Percentiles rank a stretch among this genome's conserved stretches.
Evolutionary conservation across 768 basidiomycete genomes (phyloP).

Genomic region (Leccinum disarticulatum): DNA sequence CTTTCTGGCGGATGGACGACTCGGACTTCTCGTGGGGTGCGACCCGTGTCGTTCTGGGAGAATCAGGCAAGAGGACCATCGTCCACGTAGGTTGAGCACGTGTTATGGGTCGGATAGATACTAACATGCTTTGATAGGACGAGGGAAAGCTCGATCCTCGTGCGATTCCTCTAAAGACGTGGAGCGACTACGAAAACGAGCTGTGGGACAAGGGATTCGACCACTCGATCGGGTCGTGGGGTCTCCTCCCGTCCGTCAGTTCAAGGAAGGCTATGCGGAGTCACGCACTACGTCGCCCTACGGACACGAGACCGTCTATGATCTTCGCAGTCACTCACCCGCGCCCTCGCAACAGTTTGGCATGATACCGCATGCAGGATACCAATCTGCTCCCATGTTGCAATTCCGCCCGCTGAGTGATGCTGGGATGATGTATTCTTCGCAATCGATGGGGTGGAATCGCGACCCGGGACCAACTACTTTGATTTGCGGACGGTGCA

Average conservation of each 20-base stretch:
- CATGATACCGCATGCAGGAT: conserved; percentile 58
- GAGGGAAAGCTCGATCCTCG: conserved; percentile 97
- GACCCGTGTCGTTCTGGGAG: conserved; percentile 90
- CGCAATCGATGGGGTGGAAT: conserved; percentile 62
- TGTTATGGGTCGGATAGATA: conserved; percentile 2
- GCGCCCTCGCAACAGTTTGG: conserved; percentile 64
- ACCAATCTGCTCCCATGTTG: conserved; percentile 72
- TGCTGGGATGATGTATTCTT: conserved; percentile 47
- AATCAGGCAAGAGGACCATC: conserved; percentile 93
- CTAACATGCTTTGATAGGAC: conserved; percentile 53
- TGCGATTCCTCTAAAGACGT: conserved; percentile 91
- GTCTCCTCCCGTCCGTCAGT: conserved; percentile 71
- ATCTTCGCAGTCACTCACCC: conserved; percentile 71
- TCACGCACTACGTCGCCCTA: conserved; percentile 76
- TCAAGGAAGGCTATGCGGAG: conserved; percentile 74
- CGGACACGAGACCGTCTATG: conserved; percentile 86
- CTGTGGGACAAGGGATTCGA: conserved; percentile 98
- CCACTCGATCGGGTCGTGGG: conserved; percentile 93
- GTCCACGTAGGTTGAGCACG: conserved; percentile 67
- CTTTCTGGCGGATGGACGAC: conserved; percentile 98
- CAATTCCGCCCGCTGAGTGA: conserved; percentile 36
- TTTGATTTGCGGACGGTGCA: conserved; percentile 60
- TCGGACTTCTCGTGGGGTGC: conserved; percentile 97
- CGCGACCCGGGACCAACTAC: conserved; percentile 74
- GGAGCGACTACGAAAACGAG: conserved; percentile 97